phyloP scores from a whole-genome alignment of 2,329 filamentous ascomycete species.

The Aspergillus tamarii region DNA sequence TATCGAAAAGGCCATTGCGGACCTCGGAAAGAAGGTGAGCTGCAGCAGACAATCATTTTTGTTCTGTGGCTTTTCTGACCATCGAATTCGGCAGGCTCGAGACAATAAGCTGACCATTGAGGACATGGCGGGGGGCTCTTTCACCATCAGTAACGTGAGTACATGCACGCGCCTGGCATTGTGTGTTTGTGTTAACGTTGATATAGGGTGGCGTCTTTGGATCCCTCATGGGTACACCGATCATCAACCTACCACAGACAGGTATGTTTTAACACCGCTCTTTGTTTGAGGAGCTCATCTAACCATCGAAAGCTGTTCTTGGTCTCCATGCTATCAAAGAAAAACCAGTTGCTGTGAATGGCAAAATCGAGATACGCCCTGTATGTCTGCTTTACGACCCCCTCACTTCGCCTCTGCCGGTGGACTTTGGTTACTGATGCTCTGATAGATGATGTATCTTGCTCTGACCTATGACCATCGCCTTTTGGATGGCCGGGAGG shows the following conservation, averaged over 20 bases:
- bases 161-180: neutral
- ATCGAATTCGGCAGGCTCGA: slow-evolving; percentile 66
- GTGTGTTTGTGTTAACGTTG: slow-evolving; percentile 5
- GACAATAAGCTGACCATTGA: slow-evolving; percentile 97
- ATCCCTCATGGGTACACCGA: slow-evolving; percentile 94
- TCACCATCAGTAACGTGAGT: slow-evolving; percentile 87
- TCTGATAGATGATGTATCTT: slow-evolving; percentile 89
- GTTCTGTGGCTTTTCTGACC: neutral
- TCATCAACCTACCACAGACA: slow-evolving; percentile 95
- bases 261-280: slow-evolving; percentile 44
- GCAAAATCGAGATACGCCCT: slow-evolving; percentile 90
- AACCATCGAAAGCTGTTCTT: slow-evolving; percentile 64
- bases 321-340: slow-evolving; percentile 98
- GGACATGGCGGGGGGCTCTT: slow-evolving; percentile 98
- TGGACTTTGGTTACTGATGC: slow-evolving; percentile 17
- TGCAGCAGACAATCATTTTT: slow-evolving; percentile 15
- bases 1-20: slow-evolving; percentile 89
- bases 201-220: slow-evolving; percentile 83
- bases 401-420: neutral
- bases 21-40: slow-evolving; percentile 88
- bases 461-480: slow-evolving; percentile 97
- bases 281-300: slow-evolving; percentile 17
- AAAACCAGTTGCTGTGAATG: slow-evolving; percentile 83
- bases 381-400: slow-evolving; percentile 41
- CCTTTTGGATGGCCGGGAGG: slow-evolving; percentile 90